Percentiles rank a stretch among this genome's conserved stretches.
Conservation (phyloP, 2,329 filamentous ascomycete genomes). For the Fusarium xylarioides region DNA sequence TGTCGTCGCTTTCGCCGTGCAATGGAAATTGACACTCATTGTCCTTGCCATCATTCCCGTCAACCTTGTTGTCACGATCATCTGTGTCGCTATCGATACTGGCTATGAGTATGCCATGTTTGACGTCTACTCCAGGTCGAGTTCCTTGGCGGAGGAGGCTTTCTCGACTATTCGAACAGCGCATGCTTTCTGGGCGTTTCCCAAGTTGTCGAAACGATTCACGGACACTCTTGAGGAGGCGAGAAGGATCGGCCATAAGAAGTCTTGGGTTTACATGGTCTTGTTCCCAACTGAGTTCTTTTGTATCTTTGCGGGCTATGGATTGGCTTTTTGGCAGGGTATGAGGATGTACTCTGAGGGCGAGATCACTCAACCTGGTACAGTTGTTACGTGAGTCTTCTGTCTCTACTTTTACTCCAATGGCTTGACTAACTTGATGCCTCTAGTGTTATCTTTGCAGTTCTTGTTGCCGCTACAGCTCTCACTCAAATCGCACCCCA, state of each 20-base stretch:
- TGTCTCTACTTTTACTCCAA: accelerated
- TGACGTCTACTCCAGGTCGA: slow-evolving; percentile 53
- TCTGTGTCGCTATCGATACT: slow-evolving; percentile 52
- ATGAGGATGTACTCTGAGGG: slow-evolving; percentile 56
- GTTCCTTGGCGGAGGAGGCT: slow-evolving; percentile 58
- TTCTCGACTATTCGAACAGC: slow-evolving; percentile 59
- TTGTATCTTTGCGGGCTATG: slow-evolving; percentile 58
- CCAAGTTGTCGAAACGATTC: slow-evolving; percentile 54
- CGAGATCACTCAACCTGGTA: slow-evolving; percentile 56
- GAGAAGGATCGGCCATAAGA: slow-evolving; percentile 51
- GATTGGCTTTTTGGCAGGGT: slow-evolving; percentile 62
- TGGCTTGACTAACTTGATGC: neutral
- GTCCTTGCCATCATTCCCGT: slow-evolving; percentile 57
- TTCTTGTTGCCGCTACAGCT: slow-evolving; percentile 56
- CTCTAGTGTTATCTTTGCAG: slow-evolving; percentile 56
- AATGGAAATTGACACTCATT: slow-evolving; percentile 56
- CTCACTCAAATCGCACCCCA: slow-evolving; percentile 60
- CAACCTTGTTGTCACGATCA: slow-evolving; percentile 52
- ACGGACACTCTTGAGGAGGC: slow-evolving; percentile 54
- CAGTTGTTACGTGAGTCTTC: slow-evolving; percentile 55
- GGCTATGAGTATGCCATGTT: slow-evolving; percentile 56
- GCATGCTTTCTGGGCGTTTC: slow-evolving; percentile 61
- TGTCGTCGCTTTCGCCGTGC: slow-evolving; percentile 51
- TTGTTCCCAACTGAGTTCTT: slow-evolving; percentile 58
- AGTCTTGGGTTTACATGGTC: slow-evolving; percentile 54